A percentile compares a stretch with the other conserved stretches of the same genome.
Conservation (phyloP, 441 rosid genomes). For the Metrosideros polymorpha region DNA sequence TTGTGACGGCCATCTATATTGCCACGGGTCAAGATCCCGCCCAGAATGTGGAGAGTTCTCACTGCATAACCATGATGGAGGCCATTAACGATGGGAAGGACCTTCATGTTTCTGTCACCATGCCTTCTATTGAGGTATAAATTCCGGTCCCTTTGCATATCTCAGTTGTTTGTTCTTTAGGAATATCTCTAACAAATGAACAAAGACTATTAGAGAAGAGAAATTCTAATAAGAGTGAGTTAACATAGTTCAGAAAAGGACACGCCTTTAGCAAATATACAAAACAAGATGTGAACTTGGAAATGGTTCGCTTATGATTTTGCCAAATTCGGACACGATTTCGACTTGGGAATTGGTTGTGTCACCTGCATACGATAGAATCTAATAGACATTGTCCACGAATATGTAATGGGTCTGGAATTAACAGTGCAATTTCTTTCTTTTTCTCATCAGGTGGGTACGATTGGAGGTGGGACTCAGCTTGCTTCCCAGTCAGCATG, state of each 20-base stretch:
- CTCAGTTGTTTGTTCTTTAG: not conserved
- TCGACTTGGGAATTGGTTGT: not conserved
- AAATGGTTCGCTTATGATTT: not conserved
- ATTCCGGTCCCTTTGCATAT: not conserved
- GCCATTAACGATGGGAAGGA: slow-evolving; percentile 32
- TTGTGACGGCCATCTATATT: slow-evolving; percentile 32
- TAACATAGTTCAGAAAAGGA: not conserved
- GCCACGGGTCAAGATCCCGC: slow-evolving; percentile 68
- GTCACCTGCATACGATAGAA: not conserved
- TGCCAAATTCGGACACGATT: not conserved
- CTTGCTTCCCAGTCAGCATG: slow-evolving; percentile 61
- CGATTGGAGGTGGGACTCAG: slow-evolving; percentile 58
- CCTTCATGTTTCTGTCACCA: slow-evolving; percentile 47
- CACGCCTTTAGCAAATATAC: not conserved
- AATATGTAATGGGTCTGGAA: not conserved
- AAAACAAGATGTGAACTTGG: not conserved
- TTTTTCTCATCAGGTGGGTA: slow-evolving; percentile 31
- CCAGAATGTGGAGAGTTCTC: slow-evolving; percentile 52
- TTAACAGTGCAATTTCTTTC: not conserved
- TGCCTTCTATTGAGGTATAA: slow-evolving; percentile 53
- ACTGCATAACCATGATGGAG: slow-evolving; percentile 48
- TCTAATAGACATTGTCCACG: not conserved
- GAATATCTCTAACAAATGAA: not conserved
- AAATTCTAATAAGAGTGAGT: not conserved
- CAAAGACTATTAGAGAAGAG: not conserved